Conservation (phyloP, 768 basidiomycete species). For the Mrakia hoshinonis region DNA sequence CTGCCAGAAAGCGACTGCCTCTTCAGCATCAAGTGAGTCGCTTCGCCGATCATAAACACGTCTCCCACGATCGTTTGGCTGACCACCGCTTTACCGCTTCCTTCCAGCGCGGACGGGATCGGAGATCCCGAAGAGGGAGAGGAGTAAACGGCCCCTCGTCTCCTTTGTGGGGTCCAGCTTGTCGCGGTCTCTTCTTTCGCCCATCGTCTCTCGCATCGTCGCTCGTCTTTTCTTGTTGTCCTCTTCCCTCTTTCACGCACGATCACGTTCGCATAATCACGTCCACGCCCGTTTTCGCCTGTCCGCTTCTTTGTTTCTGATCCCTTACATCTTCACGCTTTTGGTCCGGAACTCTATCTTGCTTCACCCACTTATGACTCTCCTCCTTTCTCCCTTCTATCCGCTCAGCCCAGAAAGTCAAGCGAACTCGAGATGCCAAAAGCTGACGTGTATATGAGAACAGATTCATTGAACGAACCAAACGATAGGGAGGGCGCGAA, state of each 20-base stretch:
- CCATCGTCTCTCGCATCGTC: neutral
- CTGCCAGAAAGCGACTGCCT: slow-evolving; percentile 91
- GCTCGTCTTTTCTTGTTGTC: neutral
- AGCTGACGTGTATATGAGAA: no score
- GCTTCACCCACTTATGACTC: neutral
- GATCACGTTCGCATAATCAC: neutral
- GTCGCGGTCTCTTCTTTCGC: neutral
- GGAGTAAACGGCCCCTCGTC: slow-evolving; percentile 5
- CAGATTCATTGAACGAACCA: no score
- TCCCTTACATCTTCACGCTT: neutral
- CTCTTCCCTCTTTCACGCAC: neutral
- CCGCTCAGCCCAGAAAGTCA: no score
- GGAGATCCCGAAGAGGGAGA: slow-evolving; percentile 85
- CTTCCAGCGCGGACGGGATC: slow-evolving; percentile 66
- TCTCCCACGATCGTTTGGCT: no score
- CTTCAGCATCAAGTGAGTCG: slow-evolving; percentile 64
- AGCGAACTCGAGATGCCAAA: no score
- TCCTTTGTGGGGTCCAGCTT: neutral
- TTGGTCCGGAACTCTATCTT: no score
- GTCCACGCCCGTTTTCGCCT: neutral
- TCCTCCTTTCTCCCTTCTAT: no score
- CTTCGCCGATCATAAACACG: no score
- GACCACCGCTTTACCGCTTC: neutral
- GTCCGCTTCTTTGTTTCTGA: neutral
- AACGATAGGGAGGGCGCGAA: no score